Conservation (phyloP, 2,329 filamentous ascomycete species). For the Didymella pomorum region DNA sequence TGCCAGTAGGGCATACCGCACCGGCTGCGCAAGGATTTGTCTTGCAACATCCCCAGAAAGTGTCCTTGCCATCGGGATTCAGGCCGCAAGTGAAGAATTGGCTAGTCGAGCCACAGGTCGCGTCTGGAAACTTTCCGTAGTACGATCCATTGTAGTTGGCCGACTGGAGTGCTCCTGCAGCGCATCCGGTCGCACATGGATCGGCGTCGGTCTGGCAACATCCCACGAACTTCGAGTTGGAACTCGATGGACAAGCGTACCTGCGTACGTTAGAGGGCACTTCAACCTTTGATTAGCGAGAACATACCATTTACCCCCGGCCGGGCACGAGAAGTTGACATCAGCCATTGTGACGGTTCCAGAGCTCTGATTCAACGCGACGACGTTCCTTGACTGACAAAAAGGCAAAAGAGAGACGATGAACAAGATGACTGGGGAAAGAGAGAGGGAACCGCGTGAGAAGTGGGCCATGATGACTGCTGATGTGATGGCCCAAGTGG, state of each 20-base stretch:
- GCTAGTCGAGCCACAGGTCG: constrained; percentile 42
- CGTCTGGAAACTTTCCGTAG: constrained; percentile 44
- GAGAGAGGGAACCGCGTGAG: constrained; percentile 15
- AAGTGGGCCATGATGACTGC: constrained; percentile 20
- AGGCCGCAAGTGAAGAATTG: constrained; percentile 50
- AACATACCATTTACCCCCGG: constrained; percentile 35
- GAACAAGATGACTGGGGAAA: constrained; percentile 14
- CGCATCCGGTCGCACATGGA: constrained; percentile 51
- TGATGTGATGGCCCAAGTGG: constrained; percentile 16
- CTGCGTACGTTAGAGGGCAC: constrained; percentile 22
- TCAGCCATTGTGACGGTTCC: constrained; percentile 7
- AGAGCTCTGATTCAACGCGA: constrained; percentile 19
- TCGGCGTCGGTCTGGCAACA: constrained; percentile 48
- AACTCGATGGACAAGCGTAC: constrained; percentile 35
- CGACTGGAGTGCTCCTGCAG: constrained; percentile 42
- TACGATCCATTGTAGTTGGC: constrained; percentile 45
- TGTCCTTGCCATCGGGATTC: constrained; percentile 9
- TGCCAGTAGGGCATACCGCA: background rate
- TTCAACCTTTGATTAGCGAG: background rate
- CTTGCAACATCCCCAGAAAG: constrained; percentile 53
- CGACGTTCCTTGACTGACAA: constrained; percentile 10
- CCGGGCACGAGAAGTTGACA: constrained; percentile 32
- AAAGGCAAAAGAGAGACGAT: constrained; percentile 12
- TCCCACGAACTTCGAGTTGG: constrained; percentile 48
- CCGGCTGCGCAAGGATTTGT: constrained; percentile 42